A percentile compares a stretch with the other conserved stretches of the same genome.
Conservation (phyloP, 2,329 filamentous ascomycete species). For the Sordariomycetes sp. region DNA sequence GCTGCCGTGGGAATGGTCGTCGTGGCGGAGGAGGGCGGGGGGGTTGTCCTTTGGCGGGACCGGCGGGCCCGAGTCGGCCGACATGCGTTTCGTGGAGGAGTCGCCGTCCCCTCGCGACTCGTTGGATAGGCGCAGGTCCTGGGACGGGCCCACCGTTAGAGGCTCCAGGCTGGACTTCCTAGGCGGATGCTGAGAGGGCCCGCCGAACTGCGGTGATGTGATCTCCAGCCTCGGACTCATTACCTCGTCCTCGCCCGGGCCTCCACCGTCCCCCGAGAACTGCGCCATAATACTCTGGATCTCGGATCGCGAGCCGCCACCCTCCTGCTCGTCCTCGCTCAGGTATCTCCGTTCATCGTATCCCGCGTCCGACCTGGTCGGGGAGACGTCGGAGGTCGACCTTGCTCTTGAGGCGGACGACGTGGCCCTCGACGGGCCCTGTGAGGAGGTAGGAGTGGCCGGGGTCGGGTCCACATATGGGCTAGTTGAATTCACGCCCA, state of each 20-base stretch:
- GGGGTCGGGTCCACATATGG: conserved; percentile 48
- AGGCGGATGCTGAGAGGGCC: conserved; percentile 60
- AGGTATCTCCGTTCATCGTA: conserved; percentile 46
- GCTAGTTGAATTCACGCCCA: conserved; percentile 28
- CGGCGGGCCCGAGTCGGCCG: conserved; percentile 40
- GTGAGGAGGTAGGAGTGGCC: conserved; percentile 42
- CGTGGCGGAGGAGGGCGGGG: conserved; percentile 11
- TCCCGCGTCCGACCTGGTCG: conserved; percentile 41
- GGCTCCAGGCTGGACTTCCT: conserved; percentile 81
- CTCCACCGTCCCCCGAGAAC: conserved; percentile 67
- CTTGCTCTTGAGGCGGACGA: conserved; percentile 38
- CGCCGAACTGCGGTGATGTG: conserved; percentile 65
- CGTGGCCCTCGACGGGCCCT: conserved; percentile 48
- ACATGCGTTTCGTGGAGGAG: conserved; percentile 21
- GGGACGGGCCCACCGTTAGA: conserved; percentile 38
- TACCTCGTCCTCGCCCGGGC: conserved; percentile 67
- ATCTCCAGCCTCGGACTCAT: conserved; percentile 85
- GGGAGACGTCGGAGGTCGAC: conserved; percentile 30
- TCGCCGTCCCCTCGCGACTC: conserved; percentile 24
- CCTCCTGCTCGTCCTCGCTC: conserved; percentile 55
- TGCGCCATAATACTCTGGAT: conserved; percentile 98
- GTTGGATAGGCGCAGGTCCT: conserved; percentile 29
- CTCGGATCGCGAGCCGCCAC: conserved; percentile 60
- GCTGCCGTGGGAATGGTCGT: conserved; percentile 7
- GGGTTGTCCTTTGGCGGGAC: conserved; percentile 50